Base-by-base conservation (phyloP, 768 basidiomycete species). In the Mycena amicta region DNA sequence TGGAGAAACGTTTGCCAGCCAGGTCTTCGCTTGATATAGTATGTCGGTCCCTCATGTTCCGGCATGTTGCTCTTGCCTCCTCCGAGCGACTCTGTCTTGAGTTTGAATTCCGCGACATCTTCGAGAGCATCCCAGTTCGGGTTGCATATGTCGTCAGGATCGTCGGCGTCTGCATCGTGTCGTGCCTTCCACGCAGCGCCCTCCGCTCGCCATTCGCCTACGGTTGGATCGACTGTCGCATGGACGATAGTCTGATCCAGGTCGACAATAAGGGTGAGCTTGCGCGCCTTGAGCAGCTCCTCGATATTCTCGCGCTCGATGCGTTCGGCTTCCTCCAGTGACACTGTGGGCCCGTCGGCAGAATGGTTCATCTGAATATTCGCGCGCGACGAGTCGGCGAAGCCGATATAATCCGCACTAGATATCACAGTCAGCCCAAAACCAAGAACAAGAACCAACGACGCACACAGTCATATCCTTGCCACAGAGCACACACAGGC, bases 181-280 rank as follows among this genome's bases (percentile, higher is more conserved):
- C 80, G 78, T 43, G 80, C 79, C 66, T 93, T 90, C 90, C 90
- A 93, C 43, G 83, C 83, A 68, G 88, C 86, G 22, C 92, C 92
- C 64, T 94, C 93, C 2, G 82, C 71, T 67, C 97, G 92, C 97
- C 97, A 98, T 71, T 98, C 96, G 29, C 94, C 95, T 1, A 98
- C 93, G 0, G 97, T 98, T 4, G 97, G 96, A 74, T 99, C 97
- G 25, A 98, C 95, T 0, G 96, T 98, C 6, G 97, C 96, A 68
- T 99, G 97, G 3, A 99, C 93, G 70, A 98, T 95, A 13, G 97
- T 99, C 72, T 99, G 97, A 75, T 99, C 97, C 30, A 99, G 84
- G 78, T 99, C 97, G 66, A 99, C 96, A 64, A 99, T 98, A 50
- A 99, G 87, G 30, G 92, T 93, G 29, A 99, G 86, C 71, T 88